Percentiles rank a stretch among this genome's conserved stretches.
Evolutionary conservation across 148 eudicot genomes (phyloP).

Genomic region (Amaranthus palmeri): DNA sequence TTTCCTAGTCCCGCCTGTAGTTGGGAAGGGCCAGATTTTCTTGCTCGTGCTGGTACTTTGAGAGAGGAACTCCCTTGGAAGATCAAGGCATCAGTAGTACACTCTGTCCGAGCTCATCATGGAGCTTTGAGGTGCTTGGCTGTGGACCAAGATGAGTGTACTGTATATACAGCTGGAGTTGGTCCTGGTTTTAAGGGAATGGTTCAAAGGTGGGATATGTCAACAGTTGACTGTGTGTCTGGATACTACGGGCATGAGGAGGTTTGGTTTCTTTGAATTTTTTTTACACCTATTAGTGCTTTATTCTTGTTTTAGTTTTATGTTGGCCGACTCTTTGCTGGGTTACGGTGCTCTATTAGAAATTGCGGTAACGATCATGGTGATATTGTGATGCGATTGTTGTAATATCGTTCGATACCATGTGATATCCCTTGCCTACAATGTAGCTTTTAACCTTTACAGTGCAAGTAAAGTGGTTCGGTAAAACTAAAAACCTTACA

Average conservation of each 20-base stretch:
- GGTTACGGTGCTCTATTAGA: neutral
- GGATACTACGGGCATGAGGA: slow-evolving; percentile 96
- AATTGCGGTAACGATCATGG: no score
- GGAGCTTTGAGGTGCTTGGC: slow-evolving; percentile 83
- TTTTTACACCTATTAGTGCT: neutral
- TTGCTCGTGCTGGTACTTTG: slow-evolving; percentile 62
- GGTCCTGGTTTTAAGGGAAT: slow-evolving; percentile 95
- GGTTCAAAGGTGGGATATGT: slow-evolving; percentile 85
- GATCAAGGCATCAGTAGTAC: slow-evolving; percentile 81
- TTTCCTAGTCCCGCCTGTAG: slow-evolving; percentile 75
- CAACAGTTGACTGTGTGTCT: slow-evolving; percentile 62
- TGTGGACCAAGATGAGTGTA: slow-evolving; percentile 79
- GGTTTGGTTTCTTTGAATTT: slow-evolving; percentile 43
- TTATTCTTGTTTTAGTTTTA: neutral
- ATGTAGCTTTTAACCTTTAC: no score
- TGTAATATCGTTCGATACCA: no score
- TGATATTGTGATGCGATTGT: no score
- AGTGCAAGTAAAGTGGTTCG: no score
- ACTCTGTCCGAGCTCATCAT: slow-evolving; percentile 87
- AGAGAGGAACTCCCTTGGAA: slow-evolving; percentile 97
- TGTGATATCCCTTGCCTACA: no score
- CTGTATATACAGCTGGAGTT: slow-evolving; percentile 85
- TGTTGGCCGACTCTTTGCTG: neutral
- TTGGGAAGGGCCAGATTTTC: slow-evolving; percentile 81
- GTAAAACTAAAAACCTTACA: no score